Evolutionary conservation across 257 asterid genomes (phyloP).

Genomic region (Gentiana dahurica): DNA sequence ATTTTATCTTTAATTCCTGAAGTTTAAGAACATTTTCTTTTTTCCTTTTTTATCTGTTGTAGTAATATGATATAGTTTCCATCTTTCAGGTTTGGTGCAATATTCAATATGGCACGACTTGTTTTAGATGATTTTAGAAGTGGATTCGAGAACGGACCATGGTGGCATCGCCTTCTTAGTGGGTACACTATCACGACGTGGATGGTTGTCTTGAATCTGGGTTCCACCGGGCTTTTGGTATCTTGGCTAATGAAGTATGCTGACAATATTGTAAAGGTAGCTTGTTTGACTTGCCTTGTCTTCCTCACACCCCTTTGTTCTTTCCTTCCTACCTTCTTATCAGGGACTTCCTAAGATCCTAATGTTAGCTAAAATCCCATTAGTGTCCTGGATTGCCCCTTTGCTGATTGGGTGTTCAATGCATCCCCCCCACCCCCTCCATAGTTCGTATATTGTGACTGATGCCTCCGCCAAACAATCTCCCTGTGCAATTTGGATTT

Average conservation of each 20-base stretch:
- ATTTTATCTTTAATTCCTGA: too few relatives aligned
- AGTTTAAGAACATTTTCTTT: too few relatives aligned
- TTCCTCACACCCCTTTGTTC: neutral
- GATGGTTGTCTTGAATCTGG: conserved; percentile 93
- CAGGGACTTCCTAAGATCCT: too few relatives aligned
- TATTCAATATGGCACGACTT: conserved; percentile 85
- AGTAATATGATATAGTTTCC: too few relatives aligned
- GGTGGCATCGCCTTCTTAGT: conserved; percentile 84
- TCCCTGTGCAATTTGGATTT: too few relatives aligned
- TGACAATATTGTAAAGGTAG: conserved; percentile 93
- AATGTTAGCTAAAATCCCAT: too few relatives aligned
- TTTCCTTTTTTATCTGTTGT: neutral
- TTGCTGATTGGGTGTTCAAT: too few relatives aligned
- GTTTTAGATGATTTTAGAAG: conserved; percentile 74
- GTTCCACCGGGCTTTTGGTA: conserved; percentile 88
- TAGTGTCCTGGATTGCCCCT: too few relatives aligned
- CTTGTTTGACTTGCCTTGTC: conserved; percentile 1
- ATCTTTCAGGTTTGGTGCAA: conserved; percentile 73
- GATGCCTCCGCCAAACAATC: too few relatives aligned
- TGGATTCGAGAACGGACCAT: conserved; percentile 87
- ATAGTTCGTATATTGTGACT: too few relatives aligned
- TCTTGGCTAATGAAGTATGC: conserved; percentile 99
- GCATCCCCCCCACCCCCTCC: too few relatives aligned
- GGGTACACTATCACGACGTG: conserved; percentile 82
- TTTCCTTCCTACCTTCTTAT: neutral